phyloP scores from a whole-genome alignment of 768 basidiomycete species.

The Kwoniella sp. region DNA sequence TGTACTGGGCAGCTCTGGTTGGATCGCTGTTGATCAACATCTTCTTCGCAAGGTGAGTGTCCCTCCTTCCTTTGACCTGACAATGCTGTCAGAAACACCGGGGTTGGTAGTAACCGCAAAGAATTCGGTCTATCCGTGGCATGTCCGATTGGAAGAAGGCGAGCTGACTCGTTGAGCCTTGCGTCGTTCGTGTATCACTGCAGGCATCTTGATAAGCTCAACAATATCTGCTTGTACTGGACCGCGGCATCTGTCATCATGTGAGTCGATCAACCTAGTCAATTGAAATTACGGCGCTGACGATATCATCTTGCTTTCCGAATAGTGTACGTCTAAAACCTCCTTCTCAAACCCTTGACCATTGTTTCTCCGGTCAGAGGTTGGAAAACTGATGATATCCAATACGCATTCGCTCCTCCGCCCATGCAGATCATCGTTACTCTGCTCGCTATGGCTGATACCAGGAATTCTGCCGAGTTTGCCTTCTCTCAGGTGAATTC shows the following conservation, averaged over 20 bases:
- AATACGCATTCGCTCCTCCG: neutral
- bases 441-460: conserved; percentile 64
- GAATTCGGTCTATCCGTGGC: conserved; percentile 1
- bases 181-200: neutral
- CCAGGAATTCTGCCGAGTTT: conserved; percentile 63
- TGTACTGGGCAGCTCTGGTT: conserved; percentile 64
- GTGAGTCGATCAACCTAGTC: conserved; percentile 26
- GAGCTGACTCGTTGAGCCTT: neutral
- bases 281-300: neutral
- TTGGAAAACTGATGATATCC: neutral
- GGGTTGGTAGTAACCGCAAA: conserved; percentile 58
- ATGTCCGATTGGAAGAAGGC: neutral
- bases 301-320: neutral
- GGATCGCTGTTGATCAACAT: conserved; percentile 63
- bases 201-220: conserved; percentile 32
- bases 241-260: conserved; percentile 61
- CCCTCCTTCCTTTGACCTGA: conserved; percentile 57
- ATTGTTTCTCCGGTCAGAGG: neutral
- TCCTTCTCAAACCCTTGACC: neutral
- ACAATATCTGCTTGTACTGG: conserved; percentile 68
- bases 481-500: conserved; percentile 60
- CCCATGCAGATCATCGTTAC: conserved; percentile 60
- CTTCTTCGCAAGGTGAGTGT: conserved; percentile 63
- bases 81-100: too few species aligned
- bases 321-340: neutral